A percentile compares a stretch with the other conserved stretches of the same genome.
Conservation (phyloP, 2,329 filamentous ascomycete species). For the Aspergillus calidoustus region DNA sequence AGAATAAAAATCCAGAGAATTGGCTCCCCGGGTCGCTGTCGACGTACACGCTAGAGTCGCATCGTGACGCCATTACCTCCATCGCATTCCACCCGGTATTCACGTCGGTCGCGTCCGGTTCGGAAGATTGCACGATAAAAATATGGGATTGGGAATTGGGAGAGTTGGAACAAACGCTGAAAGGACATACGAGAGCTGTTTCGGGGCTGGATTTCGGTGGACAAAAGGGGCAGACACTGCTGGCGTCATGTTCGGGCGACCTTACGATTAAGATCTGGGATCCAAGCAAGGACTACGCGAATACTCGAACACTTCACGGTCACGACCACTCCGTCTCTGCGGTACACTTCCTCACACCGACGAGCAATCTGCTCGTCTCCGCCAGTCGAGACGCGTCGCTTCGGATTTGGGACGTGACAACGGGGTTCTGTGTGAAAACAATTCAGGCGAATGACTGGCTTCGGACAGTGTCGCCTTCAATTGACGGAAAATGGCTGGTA, state of each 20-base stretch:
- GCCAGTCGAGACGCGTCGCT: slow-evolving; percentile 84
- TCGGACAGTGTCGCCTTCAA: slow-evolving; percentile 77
- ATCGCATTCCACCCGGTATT: slow-evolving; percentile 92
- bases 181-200: slow-evolving; percentile 86
- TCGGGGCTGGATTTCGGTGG: slow-evolving; percentile 89
- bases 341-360: slow-evolving; percentile 80
- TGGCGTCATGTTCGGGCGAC: slow-evolving; percentile 83
- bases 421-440: slow-evolving; percentile 86
- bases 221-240: slow-evolving; percentile 73
- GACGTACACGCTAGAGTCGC: slow-evolving; percentile 78
- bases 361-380: slow-evolving; percentile 79
- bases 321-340: slow-evolving; percentile 91
- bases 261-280: slow-evolving; percentile 96
- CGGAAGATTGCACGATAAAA: slow-evolving; percentile 91
- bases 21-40: slow-evolving; percentile 43
- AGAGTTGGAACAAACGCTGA: slow-evolving; percentile 84
- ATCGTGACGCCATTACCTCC: slow-evolving; percentile 80
- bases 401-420: slow-evolving; percentile 88
- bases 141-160: slow-evolving; percentile 97
- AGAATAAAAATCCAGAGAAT: slow-evolving; percentile 22
- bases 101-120: slow-evolving; percentile 86
- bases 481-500: slow-evolving; percentile 79
- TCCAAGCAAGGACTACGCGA: slow-evolving; percentile 87
- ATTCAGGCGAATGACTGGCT: slow-evolving; percentile 83
- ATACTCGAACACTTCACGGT: slow-evolving; percentile 84